Percentiles rank a stretch among this genome's conserved stretches.
Conservation (phyloP, 192 early-diverging fungal genomes). For the Linnemannia hyalina region DNA sequence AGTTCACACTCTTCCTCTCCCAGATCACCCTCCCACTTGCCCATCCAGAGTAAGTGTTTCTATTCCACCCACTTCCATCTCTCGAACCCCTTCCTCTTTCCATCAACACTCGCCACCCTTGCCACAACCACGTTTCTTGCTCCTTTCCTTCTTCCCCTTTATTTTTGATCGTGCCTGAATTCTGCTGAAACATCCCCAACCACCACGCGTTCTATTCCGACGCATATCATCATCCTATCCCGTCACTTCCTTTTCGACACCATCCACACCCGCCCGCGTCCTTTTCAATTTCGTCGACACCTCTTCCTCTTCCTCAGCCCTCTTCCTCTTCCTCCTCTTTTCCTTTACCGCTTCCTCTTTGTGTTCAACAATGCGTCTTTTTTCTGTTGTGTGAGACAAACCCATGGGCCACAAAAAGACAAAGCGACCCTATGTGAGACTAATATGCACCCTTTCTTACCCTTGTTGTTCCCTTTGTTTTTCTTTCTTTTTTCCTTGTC, state of each 20-base stretch:
- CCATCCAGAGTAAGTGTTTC: neutral
- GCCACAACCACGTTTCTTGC: no score
- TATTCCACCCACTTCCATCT: neutral
- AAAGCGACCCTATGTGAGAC: neutral
- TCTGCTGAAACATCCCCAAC: neutral
- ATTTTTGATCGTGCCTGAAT: neutral
- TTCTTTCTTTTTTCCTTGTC: neutral
- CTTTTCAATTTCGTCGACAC: neutral
- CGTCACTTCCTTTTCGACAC: neutral
- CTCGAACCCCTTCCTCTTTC: no score
- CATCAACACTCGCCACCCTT: no score
- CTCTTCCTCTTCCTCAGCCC: neutral
- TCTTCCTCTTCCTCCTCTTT: neutral
- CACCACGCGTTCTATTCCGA: neutral
- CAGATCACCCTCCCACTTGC: neutral
- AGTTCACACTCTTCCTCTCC: neutral
- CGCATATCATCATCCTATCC: no score
- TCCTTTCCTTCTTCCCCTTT: no score
- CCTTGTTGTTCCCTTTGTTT: neutral
- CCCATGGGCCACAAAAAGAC: no score
- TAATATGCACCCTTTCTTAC: neutral
- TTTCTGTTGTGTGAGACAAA: no score
- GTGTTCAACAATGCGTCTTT: no score
- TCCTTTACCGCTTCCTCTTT: neutral
- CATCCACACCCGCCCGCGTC: neutral